A percentile compares a stretch with the other conserved stretches of the same genome.
Evolutionary conservation across 2,329 filamentous ascomycete species (phyloP).

Genomic region (Colletotrichum liaoningense): DNA sequence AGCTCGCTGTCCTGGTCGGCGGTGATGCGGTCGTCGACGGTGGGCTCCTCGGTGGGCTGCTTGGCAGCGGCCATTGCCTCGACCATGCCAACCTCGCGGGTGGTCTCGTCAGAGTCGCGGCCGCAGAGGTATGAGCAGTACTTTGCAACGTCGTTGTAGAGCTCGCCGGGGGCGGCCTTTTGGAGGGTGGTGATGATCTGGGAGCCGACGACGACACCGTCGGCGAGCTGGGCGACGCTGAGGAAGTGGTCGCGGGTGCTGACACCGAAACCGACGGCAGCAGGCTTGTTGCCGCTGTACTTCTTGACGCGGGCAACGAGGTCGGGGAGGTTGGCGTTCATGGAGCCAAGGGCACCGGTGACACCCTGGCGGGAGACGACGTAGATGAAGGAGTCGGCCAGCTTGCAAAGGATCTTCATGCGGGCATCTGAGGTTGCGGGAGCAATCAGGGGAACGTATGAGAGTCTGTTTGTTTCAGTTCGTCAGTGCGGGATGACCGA

Average conservation of each 20-base stretch:
- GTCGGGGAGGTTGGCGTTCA: constrained; percentile 85
- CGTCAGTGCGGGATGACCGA: too few relatives aligned
- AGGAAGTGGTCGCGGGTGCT: constrained; percentile 95
- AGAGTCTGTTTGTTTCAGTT: too few relatives aligned
- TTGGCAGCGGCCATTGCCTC: constrained; percentile 74
- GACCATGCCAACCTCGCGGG: constrained; percentile 76
- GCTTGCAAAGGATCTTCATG: constrained; percentile 95
- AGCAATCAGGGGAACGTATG: constrained; percentile 96
- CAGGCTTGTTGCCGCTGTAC: constrained; percentile 90
- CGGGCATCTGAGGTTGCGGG: constrained; percentile 91
- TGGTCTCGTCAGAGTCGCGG: constrained; percentile 54
- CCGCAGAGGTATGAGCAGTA: constrained; percentile 81
- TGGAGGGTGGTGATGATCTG: constrained; percentile 89
- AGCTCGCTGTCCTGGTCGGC: constrained; percentile 68
- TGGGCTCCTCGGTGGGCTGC: constrained; percentile 67
- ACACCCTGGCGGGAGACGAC: constrained; percentile 98
- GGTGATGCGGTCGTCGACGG: constrained; percentile 75
- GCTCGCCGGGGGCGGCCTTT: constrained; percentile 73
- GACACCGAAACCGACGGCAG: constrained; percentile 95
- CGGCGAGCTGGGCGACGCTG: constrained; percentile 84
- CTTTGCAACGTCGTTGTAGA: constrained; percentile 80
- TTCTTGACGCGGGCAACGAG: constrained; percentile 88
- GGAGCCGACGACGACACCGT: constrained; percentile 96
- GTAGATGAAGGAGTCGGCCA: constrained; percentile 99
- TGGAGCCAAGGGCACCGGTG: constrained; percentile 85